Base-by-base conservation (phyloP, 306 rosid genomes). In the Fagus sylvatica region DNA sequence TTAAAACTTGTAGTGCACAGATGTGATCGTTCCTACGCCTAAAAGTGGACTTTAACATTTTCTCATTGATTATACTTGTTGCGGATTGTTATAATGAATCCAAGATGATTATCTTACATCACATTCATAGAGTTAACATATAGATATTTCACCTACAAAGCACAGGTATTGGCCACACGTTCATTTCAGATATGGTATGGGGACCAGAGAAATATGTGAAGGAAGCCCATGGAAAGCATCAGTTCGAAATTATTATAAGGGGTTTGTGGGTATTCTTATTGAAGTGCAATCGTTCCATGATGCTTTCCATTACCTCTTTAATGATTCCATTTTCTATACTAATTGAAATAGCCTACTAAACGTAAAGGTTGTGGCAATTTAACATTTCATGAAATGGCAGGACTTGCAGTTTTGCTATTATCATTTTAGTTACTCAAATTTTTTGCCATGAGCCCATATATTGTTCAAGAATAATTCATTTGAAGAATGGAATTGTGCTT, bases 171-270 rank as follows among this genome's bases (percentile, higher is more conserved):
- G 62, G 77, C 83, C 90, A 85, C 89, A 87, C 84, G 88, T 84
- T 79, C 73, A 76, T 76, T 72, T 80, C 79, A 72, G 86, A 82
- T 75, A 76, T 72, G 79, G n/a, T 51, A 80, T 76, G 84, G 83
- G 81, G 59, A 73, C 74, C 75, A 19, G 17, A 22, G 70, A 72
- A 17, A 37, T 82, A 81, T 32, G 67, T 69, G 83, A 77, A 73
- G 72, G 61, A 82, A 79, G 70, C 82, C 75, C 81, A 51, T 68
- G 22, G 62, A 74, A 60, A 67, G 71, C 89, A 78, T 87, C 72
- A 78, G 83, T 30, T 6, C 7, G 66, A 74, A 79, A 80, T 78
- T 78, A 85, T 82, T 76, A 79, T 72, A 53, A 33, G 80, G 37
- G 54, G 68, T 78, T 46, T 81, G 79, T 79, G 56, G 80, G 78